Evolutionary conservation across 139 green algal species (phyloP).

Genomic region (Picochlorum sp.): DNA sequence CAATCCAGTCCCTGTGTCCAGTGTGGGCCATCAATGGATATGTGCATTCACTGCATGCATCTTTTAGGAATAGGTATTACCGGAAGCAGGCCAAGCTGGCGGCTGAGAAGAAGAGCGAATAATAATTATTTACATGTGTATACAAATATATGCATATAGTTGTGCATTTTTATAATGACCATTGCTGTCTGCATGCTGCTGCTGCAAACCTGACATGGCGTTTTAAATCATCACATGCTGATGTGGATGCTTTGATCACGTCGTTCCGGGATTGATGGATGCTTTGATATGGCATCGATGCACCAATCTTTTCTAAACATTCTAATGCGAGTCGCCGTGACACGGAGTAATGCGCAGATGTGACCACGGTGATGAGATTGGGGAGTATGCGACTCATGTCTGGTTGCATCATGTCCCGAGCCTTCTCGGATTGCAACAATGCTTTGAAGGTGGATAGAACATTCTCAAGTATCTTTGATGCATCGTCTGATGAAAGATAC

Average conservation of each 20-base stretch:
- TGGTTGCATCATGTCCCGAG: no score
- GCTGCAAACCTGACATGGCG: slow-evolving; percentile 17
- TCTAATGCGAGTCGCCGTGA: no score
- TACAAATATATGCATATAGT: neutral
- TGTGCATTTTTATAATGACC: neutral
- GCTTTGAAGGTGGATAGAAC: no score
- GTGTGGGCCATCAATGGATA: slow-evolving; percentile 31
- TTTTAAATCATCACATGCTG: slow-evolving; percentile 20
- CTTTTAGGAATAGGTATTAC: slow-evolving; percentile 27
- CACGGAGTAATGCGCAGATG: no score
- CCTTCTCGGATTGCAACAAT: no score
- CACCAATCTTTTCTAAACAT: no score
- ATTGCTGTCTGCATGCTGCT: slow-evolving; percentile 13
- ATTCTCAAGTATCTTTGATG: no score
- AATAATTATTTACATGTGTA: no score
- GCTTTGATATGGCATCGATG: slow-evolving; percentile 14
- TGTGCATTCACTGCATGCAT: slow-evolving; percentile 36
- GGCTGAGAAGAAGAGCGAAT: slow-evolving; percentile 9
- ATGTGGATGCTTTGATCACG: slow-evolving; percentile 9
- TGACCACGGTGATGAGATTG: no score
- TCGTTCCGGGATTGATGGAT: slow-evolving; percentile 12
- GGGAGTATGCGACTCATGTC: no score
- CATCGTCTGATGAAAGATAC: no score
- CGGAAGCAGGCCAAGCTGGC: slow-evolving; percentile 17
- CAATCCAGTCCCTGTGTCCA: slow-evolving; percentile 26